phyloP scores from a whole-genome alignment of 805 yeast species.

The Yamadazyma philogaea region DNA sequence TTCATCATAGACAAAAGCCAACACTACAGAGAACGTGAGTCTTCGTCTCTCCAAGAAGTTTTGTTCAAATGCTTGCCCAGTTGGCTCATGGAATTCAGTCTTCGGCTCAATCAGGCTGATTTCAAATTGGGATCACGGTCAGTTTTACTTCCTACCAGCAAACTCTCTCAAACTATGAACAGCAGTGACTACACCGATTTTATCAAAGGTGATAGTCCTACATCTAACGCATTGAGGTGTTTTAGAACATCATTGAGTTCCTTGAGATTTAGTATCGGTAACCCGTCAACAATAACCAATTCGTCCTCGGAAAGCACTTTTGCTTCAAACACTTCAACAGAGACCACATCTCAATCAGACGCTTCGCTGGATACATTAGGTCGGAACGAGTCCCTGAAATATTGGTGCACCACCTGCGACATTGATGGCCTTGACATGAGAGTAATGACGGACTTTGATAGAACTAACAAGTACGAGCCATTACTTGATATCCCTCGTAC shows the following conservation, averaged over 20 bases:
- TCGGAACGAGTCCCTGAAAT: conserved; percentile 9
- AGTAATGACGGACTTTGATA: conserved; percentile 15
- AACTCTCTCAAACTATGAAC: conserved; percentile 14
- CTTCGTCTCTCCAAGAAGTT: conserved; percentile 6
- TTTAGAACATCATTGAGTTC: conserved; percentile 13
- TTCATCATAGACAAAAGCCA: conserved; percentile 2
- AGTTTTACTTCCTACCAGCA: conserved; percentile 29
- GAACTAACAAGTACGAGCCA: conserved; percentile 12
- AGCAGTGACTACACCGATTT: conserved; percentile 15
- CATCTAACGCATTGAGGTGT: conserved; percentile 17
- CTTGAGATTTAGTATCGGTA: conserved; percentile 5
- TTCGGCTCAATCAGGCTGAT: conserved; percentile 16
- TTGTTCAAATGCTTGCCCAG: conserved; percentile 27
- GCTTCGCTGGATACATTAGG: conserved; percentile 31
- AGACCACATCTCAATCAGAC: neutral
- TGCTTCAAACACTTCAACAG: neutral
- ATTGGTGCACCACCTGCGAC: conserved; percentile 22
- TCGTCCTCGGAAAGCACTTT: neutral
- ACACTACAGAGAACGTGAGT: too few species aligned
- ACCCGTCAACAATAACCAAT: neutral
- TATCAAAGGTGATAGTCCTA: conserved; percentile 13
- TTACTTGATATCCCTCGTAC: conserved; percentile 24
- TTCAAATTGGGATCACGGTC: conserved; percentile 38
- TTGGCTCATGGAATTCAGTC: conserved; percentile 30
- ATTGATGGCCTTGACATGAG: conserved; percentile 18